Base-by-base conservation (phyloP, 2,329 filamentous ascomycete species). In the Fusarium sp. region DNA sequence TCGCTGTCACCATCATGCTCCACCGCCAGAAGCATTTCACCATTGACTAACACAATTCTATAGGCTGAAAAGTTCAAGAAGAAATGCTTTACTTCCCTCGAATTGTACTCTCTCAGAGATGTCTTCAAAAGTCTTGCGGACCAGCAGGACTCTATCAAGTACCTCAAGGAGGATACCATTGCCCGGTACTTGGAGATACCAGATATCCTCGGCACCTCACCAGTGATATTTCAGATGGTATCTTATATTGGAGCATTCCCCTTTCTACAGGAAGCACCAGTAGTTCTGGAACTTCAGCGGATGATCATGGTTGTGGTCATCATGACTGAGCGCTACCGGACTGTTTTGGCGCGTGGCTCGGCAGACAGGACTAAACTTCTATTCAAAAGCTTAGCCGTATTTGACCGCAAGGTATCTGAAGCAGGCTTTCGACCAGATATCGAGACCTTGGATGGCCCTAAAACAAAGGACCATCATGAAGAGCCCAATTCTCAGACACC, bases 171-270 rank as follows among this genome's bases (percentile, higher is more conserved):
- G 75, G 87, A 90, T 54, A 93, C 90, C 13, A 81, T 93, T 69
- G 87, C 89, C 63, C 87, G 90, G 34, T 93, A 92, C 77, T 86
- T 94, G 46, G 90, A 92, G 79, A 85, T 94, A 21, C 92, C 92
- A 5, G 90, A 93, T 75, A 85, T 90, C 27, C 81, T 93, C 27
- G 86, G 84, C 53, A 90, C 87, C 10, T 91, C 90, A 6, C 86
- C 90, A 3, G 85, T 93, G 45, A 75, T 93, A 47, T 93, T 92
- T 74, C 90, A 92, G 73, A 90, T 93, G 85, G 78, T 90, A 4
- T 90, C 89, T 7, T 92, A 90, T 71, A 82, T 93, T 2, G 92
- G 89, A 32, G 89, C 91, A 1, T 93, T 94, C 63, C 92, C 92
- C 0, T 93, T 93, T 69, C 83, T 92, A 4, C 85, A 87, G 55